Percentiles rank a stretch among this genome's conserved stretches.
phyloP scores from a whole-genome alignment of 495 filamentous ascomycete species.

The Wilcoxina mikolae region DNA sequence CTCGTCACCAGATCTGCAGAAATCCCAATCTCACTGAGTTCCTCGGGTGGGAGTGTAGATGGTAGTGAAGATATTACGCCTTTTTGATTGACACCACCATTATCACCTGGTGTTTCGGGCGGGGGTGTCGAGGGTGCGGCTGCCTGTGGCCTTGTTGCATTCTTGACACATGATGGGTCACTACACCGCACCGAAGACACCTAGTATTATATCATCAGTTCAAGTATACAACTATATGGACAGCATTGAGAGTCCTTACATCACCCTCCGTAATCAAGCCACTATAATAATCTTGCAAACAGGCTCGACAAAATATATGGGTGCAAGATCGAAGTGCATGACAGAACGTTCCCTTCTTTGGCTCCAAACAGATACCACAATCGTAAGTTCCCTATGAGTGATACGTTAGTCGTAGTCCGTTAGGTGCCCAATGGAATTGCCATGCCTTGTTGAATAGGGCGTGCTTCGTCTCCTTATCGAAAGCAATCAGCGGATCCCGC shows the following conservation, averaged over 20 bases:
- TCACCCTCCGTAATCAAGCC: constrained; percentile 74
- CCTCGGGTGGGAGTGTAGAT: constrained; percentile 61
- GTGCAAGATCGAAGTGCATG: constrained; percentile 63
- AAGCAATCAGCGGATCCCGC: constrained; percentile 62
- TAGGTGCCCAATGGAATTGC: not conserved
- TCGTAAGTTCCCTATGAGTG: constrained; percentile 59
- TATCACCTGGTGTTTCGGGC: not conserved
- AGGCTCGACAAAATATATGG: constrained; percentile 79
- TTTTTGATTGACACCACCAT: constrained; percentile 28
- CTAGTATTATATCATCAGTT: not conserved
- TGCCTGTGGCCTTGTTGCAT: constrained; percentile 29
- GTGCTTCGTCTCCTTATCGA: constrained; percentile 55
- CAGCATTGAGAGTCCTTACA: not conserved
- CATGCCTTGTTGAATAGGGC: constrained; percentile 49
- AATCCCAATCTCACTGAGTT: constrained; percentile 74
- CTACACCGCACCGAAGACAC: constrained; percentile 63
- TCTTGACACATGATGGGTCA: constrained; percentile 57
- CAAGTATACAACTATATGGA: not conserved
- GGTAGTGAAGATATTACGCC: constrained; percentile 31
- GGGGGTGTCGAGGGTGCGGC: constrained; percentile 1
- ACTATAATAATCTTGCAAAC: constrained; percentile 80
- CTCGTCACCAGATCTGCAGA: constrained; percentile 59
- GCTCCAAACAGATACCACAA: constrained; percentile 82
- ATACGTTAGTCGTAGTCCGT: too few relatives aligned
- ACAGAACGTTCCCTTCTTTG: constrained; percentile 75